Conservation (phyloP, 345 rosid genomes). For the Sisymbrium irio region DNA sequence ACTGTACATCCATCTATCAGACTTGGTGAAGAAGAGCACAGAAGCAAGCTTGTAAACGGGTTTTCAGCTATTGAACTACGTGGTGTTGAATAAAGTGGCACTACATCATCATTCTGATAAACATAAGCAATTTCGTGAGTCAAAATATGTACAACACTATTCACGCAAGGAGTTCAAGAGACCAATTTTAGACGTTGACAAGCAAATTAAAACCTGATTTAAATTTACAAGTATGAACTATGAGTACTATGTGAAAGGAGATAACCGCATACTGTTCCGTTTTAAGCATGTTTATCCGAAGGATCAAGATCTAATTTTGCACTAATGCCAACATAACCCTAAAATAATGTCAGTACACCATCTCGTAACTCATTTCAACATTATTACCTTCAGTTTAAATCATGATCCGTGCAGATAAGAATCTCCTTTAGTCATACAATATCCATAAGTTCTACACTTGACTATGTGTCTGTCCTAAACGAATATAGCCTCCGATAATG, state of each 20-base stretch:
- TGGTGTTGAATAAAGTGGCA: slow-evolving; percentile 68
- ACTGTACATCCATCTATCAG: slow-evolving; percentile 34
- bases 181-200: background rate
- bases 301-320: slow-evolving; percentile 12
- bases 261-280: background rate
- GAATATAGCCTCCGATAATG: background rate
- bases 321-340: slow-evolving; percentile 16
- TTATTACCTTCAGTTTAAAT: background rate
- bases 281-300: background rate
- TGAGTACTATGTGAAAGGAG: background rate
- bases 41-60: slow-evolving; percentile 82
- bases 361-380: slow-evolving; percentile 4
- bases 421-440: slow-evolving; percentile 6
- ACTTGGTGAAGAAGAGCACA: slow-evolving; percentile 57
- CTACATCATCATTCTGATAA: slow-evolving; percentile 75
- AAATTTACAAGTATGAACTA: background rate
- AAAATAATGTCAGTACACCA: background rate
- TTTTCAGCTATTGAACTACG: slow-evolving; percentile 85
- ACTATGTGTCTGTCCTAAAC: background rate
- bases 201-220: slow-evolving; percentile 7
- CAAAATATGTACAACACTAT: slow-evolving; percentile 11
- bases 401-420: slow-evolving; percentile 9
- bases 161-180: slow-evolving; percentile 8
- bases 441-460: background rate
- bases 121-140: slow-evolving; percentile 29